Evolutionary conservation across 2,329 filamentous ascomycete species (phyloP).

Genomic region (Aspergillus persii): DNA sequence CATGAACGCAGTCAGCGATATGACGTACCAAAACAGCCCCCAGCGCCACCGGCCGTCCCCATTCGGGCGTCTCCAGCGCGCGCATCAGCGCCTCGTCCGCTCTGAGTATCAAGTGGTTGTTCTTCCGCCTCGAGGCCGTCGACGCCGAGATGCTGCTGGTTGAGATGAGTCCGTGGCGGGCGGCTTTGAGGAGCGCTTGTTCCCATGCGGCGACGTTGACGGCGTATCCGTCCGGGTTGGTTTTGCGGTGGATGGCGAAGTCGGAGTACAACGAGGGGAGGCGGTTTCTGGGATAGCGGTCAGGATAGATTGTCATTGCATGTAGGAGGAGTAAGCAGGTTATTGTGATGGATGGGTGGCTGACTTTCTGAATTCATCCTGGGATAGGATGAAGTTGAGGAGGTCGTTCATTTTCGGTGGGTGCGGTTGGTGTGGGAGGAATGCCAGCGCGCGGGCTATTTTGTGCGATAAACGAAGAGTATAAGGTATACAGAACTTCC

Average conservation of each 20-base stretch:
- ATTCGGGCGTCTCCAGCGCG: slow-evolving; percentile 72
- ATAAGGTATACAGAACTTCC: neutral
- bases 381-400: slow-evolving; percentile 61
- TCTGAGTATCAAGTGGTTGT: slow-evolving; percentile 51
- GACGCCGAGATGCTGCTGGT: slow-evolving; percentile 27
- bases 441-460: neutral
- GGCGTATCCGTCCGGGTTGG: slow-evolving; percentile 81
- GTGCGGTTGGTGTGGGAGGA: neutral
- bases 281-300: slow-evolving; percentile 56
- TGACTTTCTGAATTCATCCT: slow-evolving; percentile 58
- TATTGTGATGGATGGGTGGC: slow-evolving; percentile 25
- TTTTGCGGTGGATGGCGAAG: slow-evolving; percentile 68
- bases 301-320: neutral
- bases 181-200: slow-evolving; percentile 67
- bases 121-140: slow-evolving; percentile 19
- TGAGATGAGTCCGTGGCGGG: slow-evolving; percentile 60
- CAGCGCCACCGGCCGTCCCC: slow-evolving; percentile 76
- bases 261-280: slow-evolving; percentile 86
- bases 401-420: slow-evolving; percentile 54
- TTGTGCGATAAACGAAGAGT: neutral
- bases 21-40: slow-evolving; percentile 65
- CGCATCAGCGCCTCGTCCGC: slow-evolving; percentile 64
- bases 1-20: neutral
- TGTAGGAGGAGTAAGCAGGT: neutral
- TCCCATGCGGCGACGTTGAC: slow-evolving; percentile 81